A percentile compares a stretch with the other conserved stretches of the same genome.
These are phyloP conservation scores for Candida silvicultrix DNA, from an alignment of 805 yeast species.

Conservation along the genomic window DNA sequence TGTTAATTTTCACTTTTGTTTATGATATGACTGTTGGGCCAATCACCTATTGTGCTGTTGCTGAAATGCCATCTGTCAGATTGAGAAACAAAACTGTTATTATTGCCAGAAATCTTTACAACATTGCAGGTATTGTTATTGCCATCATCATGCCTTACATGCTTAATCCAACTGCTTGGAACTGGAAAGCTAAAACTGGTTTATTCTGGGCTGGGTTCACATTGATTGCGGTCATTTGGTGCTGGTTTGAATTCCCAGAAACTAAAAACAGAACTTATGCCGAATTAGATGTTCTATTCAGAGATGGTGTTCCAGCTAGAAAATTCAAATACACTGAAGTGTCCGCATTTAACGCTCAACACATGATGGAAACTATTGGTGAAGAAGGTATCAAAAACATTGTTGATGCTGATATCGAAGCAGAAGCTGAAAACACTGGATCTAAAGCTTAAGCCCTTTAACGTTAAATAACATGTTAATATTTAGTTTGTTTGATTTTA, in stretches of 20 bases:
- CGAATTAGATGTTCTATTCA: constrained; percentile 48
- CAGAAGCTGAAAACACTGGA: background rate
- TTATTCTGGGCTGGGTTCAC: constrained; percentile 37
- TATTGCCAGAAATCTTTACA: constrained; percentile 25
- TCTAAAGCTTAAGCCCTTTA: background rate
- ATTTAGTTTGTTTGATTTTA: too few relatives aligned
- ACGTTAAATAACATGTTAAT: too few relatives aligned
- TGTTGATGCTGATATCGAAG: constrained; percentile 4
- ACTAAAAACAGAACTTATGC: constrained; percentile 48
- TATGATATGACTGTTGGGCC: constrained; percentile 36
- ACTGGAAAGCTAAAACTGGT: constrained; percentile 38
- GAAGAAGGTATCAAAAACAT: constrained; percentile 12
- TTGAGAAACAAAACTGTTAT: constrained; percentile 36
- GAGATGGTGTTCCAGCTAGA: constrained; percentile 23
- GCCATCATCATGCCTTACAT: constrained; percentile 38
- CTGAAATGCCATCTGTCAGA: constrained; percentile 33
- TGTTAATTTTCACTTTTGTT: constrained; percentile 24
- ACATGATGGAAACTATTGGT: constrained; percentile 13
- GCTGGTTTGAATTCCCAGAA: constrained; percentile 50
- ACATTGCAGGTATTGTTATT: constrained; percentile 27
- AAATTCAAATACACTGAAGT: constrained; percentile 22
- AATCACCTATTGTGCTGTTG: constrained; percentile 30
- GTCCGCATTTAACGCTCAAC: constrained; percentile 15
- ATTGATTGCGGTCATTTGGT: constrained; percentile 29
- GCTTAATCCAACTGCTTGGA: constrained; percentile 38